Evolutionary conservation across 306 rosid genomes (phyloP), one percentile per base, ranked within the genome.

Genomic region (Quillaja saponaria): DNA sequence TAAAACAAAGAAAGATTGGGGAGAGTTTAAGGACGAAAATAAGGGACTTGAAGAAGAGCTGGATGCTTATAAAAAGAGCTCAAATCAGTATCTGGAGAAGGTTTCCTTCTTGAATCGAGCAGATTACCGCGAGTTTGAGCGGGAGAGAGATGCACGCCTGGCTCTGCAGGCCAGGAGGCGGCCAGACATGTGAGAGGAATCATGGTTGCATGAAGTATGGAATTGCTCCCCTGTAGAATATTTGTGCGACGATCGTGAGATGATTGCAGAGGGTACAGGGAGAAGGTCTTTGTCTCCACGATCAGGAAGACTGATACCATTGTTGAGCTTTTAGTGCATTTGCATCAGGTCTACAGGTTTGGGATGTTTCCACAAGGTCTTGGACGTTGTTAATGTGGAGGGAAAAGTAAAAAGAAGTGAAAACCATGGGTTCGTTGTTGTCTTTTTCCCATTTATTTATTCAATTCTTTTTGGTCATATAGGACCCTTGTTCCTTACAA

Each of bases 31-130:
- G 82, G 99, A 78, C 49, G 99, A 92, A 72, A 84, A 79, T 39
- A 85, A 69, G 67, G 87, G 94, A 25, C 19, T 89, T 78, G 99
- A 89, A 57, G 83, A 76, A 0, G 95, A 94, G 75, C 84, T 94
- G 80, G 99, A 89, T 78, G 91, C 97, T 40, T 94, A 89, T 84
- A 94, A 94, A 76, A 94, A 87, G 86, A 94, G 99, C 77, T 89
- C 97, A 48, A 89, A 94, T 58, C 96, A 94, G 71, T 94, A 94
- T 78, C 84, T 94, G 58, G 97, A 89, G 0, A 87, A 61, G 76
- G 96, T 89, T 56, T 85, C 90, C 16, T 94, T 94, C 77, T 78
- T 94, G 84, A 91, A 89, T 75, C 92, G 97, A 75, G 31, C 99
- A 49, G 99, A 94, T 67, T 94, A 81, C 69, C 85, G 99, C 34